Evolutionary conservation across 2,329 filamentous ascomycete genomes (phyloP).

Genomic region (Aspergillus uvarum): DNA sequence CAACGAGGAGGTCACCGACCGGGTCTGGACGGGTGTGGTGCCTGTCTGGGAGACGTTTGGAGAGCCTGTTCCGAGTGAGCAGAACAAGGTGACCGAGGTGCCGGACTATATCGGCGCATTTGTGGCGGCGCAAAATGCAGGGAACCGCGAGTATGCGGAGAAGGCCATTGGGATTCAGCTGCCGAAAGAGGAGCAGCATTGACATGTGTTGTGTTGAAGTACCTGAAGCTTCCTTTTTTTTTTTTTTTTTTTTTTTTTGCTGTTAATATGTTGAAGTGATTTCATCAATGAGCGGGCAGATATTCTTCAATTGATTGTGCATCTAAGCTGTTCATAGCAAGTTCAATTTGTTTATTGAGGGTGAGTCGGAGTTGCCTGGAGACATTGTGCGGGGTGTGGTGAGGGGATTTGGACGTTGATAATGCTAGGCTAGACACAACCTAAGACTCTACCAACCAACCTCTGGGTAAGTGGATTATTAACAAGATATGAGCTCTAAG

Average conservation of each 20-base stretch:
- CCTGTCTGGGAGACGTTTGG: slow-evolving; percentile 65
- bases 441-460: too few species aligned
- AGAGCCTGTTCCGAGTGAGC: slow-evolving; percentile 59
- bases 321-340: neutral
- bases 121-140: slow-evolving; percentile 49
- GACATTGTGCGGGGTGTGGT: neutral
- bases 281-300: neutral
- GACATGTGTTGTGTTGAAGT: neutral
- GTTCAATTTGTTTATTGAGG: neutral
- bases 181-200: slow-evolving; percentile 34
- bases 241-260: neutral
- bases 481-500: too few species aligned
- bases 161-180: slow-evolving; percentile 30
- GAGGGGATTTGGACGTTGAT: neutral
- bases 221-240: neutral
- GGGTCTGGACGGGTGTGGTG: slow-evolving; percentile 62
- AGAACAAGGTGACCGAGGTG: slow-evolving; percentile 59
- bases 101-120: slow-evolving; percentile 63
- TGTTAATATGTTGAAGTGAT: neutral
- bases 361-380: neutral
- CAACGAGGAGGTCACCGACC: slow-evolving; percentile 47
- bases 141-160: slow-evolving; percentile 45
- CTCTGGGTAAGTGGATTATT: too few species aligned
- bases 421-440: too few species aligned
- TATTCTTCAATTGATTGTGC: neutral